These are phyloP conservation scores for Senna tora DNA, from an alignment of 306 rosid genomes.

Conservation along the genomic window DNA sequence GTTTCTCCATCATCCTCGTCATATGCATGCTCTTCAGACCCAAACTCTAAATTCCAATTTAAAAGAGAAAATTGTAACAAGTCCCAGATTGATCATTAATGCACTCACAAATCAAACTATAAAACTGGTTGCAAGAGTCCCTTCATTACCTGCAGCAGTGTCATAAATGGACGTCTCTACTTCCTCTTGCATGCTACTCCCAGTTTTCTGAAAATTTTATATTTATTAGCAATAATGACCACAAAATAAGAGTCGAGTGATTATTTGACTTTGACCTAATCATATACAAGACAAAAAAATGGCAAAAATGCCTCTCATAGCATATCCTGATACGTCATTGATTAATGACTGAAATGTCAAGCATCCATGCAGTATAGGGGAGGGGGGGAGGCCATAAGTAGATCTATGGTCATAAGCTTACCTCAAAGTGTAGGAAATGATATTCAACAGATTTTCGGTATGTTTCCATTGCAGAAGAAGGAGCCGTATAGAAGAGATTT, in stretches of 20 bases:
- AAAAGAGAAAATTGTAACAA: slow-evolving; percentile 25
- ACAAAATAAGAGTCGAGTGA: not conserved
- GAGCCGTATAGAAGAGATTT: slow-evolving; percentile 77
- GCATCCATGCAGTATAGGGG: slow-evolving; percentile 3
- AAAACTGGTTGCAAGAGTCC: not conserved
- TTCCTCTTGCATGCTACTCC: slow-evolving; percentile 79
- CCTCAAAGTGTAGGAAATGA: slow-evolving; percentile 70
- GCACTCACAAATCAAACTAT: slow-evolving; percentile 36
- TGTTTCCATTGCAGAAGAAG: slow-evolving; percentile 75
- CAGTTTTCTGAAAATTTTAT: slow-evolving; percentile 70
- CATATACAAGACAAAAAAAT: not conserved
- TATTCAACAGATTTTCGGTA: slow-evolving; percentile 90
- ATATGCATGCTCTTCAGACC: slow-evolving; percentile 62
- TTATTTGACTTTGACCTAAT: not conserved
- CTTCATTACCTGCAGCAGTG: slow-evolving; percentile 66
- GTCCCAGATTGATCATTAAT: slow-evolving; percentile 34
- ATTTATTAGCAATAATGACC: slow-evolving; percentile 18
- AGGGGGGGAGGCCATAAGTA: too few relatives aligned
- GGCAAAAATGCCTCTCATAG: not conserved
- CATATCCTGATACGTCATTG: not conserved
- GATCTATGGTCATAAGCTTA: slow-evolving; percentile 34
- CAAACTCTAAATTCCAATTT: slow-evolving; percentile 52
- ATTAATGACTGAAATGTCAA: slow-evolving; percentile 13
- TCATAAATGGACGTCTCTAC: slow-evolving; percentile 82
- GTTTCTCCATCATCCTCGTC: slow-evolving; percentile 92